These are phyloP conservation scores for Ogataea naganishii DNA, from an alignment of 805 yeast genomes.

Conservation along the genomic window DNA sequence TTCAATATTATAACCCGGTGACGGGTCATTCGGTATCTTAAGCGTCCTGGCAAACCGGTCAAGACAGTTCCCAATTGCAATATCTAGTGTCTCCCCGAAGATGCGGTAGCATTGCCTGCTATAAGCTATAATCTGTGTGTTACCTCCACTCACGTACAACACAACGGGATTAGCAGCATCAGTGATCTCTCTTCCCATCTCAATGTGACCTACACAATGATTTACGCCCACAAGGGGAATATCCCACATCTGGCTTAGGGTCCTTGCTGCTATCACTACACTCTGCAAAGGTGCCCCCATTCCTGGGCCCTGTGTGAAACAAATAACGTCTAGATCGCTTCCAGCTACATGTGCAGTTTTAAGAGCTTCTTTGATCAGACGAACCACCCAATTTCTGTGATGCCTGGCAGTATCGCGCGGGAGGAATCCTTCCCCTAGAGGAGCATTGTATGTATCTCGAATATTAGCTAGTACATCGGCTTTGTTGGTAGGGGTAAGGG, in stretches of 20 bases:
- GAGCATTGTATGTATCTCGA: slow-evolving; percentile 90
- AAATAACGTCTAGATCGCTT: slow-evolving; percentile 62
- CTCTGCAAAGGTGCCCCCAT: slow-evolving; percentile 98
- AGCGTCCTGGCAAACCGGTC: slow-evolving; percentile 93
- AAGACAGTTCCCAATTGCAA: slow-evolving; percentile 94
- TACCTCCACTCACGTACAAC: slow-evolving; percentile 95
- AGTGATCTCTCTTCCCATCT: slow-evolving; percentile 98
- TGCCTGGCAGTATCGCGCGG: slow-evolving; percentile 97
- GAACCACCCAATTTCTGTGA: slow-evolving; percentile 88
- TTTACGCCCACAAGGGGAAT: slow-evolving; percentile 90
- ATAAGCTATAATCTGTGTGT: slow-evolving; percentile 96
- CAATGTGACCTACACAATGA: slow-evolving; percentile 97
- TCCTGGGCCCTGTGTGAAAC: slow-evolving; percentile 98
- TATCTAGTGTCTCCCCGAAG: slow-evolving; percentile 98
- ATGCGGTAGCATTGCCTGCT: slow-evolving; percentile 89
- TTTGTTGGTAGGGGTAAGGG: slow-evolving; percentile 42
- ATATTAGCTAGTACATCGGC: slow-evolving; percentile 82
- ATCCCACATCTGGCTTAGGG: slow-evolving; percentile 70
- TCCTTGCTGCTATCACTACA: slow-evolving; percentile 87
- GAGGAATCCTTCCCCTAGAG: slow-evolving; percentile 96
- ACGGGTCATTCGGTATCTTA: slow-evolving; percentile 84
- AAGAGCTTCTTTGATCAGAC: slow-evolving; percentile 62
- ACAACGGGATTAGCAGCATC: slow-evolving; percentile 98
- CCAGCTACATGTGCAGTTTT: slow-evolving; percentile 45
- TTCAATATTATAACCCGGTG: slow-evolving; percentile 97